A percentile compares a stretch with the other conserved stretches of the same genome.
phyloP scores from a whole-genome alignment of 306 rosid species.

The Gynostemma pentaphyllum region DNA sequence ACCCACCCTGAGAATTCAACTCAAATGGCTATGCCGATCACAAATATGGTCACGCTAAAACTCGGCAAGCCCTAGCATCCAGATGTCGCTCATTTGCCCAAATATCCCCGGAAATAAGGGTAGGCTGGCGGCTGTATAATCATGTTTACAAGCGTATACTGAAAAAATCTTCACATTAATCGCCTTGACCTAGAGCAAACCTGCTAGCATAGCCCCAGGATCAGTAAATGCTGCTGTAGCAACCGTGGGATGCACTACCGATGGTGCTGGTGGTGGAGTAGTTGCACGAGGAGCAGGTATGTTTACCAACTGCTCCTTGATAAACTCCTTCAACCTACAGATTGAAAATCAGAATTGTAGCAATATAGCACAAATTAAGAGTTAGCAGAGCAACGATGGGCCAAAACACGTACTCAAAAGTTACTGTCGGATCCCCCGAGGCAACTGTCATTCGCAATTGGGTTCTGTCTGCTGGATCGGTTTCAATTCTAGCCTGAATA shows the following conservation, averaged over 20 bases:
- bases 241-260: conserved; percentile 37
- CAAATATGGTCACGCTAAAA: no score
- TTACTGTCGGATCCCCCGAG: conserved; percentile 86
- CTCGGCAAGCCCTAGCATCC: conserved; percentile 77
- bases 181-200: conserved; percentile 48
- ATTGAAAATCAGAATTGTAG: conserved; percentile 2
- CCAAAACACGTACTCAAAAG: conserved; percentile 60
- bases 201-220: conserved; percentile 97
- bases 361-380: background rate
- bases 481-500: conserved; percentile 75
- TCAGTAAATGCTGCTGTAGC: conserved; percentile 43
- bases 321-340: conserved; percentile 85
- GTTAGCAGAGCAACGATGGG: background rate
- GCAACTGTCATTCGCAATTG: conserved; percentile 96
- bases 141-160: conserved; percentile 51
- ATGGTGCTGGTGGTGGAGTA: conserved; percentile 35
- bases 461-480: conserved; percentile 98
- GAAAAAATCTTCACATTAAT: conserved; percentile 27
- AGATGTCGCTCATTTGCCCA: conserved; percentile 28
- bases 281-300: conserved; percentile 40
- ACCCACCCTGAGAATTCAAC: conserved; percentile 45
- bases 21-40: conserved; percentile 42
- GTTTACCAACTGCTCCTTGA: conserved; percentile 75
- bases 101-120: conserved; percentile 18
- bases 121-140: conserved; percentile 40